Percentiles rank a stretch among this genome's conserved stretches.
phyloP scores from a whole-genome alignment of 2,329 filamentous ascomycete species.

The Pseudogymnoascus sp. region DNA sequence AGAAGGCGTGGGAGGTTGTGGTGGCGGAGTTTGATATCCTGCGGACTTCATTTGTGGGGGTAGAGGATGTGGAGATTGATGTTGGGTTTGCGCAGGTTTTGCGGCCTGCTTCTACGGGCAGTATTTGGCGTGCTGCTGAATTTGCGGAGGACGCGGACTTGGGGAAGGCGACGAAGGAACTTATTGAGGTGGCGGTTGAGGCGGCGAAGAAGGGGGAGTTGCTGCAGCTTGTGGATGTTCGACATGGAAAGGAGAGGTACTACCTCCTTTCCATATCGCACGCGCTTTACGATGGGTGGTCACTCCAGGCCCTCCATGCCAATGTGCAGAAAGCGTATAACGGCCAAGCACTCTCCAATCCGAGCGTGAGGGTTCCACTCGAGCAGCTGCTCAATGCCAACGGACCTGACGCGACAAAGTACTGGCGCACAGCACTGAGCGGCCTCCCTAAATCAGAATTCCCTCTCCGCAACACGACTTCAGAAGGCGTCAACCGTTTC shows the following conservation, averaged over 20 bases:
- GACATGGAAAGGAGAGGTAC: constrained; percentile 30
- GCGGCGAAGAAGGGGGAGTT: constrained; percentile 34
- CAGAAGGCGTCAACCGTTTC: constrained; percentile 29
- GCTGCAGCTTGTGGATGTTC: constrained; percentile 42
- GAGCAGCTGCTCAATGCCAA: constrained; percentile 32
- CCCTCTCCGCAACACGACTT: constrained; percentile 22
- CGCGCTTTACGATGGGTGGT: constrained; percentile 85
- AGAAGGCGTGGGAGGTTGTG: constrained; percentile 53
- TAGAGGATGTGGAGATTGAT: constrained; percentile 52
- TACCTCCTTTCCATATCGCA: constrained; percentile 69
- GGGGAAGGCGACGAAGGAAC: constrained; percentile 31
- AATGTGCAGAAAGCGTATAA: constrained; percentile 61
- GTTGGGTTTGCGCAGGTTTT: constrained; percentile 50
- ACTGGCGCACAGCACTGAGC: constrained; percentile 65
- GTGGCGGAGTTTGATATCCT: constrained; percentile 59
- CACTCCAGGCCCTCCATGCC: constrained; percentile 63
- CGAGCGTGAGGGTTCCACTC: constrained; percentile 46
- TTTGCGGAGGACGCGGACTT: constrained; percentile 12
- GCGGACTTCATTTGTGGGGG: constrained; percentile 61
- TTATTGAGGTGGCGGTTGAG: constrained; percentile 33
- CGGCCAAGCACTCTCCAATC: constrained; percentile 34
- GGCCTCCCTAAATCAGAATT: constrained; percentile 38
- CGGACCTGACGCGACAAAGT: constrained; percentile 43
- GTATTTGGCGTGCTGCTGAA: constrained; percentile 28
- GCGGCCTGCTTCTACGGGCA: constrained; percentile 26